Evolutionary conservation across 768 basidiomycete species (phyloP).

Genomic region (Leccinellum luteum): DNA sequence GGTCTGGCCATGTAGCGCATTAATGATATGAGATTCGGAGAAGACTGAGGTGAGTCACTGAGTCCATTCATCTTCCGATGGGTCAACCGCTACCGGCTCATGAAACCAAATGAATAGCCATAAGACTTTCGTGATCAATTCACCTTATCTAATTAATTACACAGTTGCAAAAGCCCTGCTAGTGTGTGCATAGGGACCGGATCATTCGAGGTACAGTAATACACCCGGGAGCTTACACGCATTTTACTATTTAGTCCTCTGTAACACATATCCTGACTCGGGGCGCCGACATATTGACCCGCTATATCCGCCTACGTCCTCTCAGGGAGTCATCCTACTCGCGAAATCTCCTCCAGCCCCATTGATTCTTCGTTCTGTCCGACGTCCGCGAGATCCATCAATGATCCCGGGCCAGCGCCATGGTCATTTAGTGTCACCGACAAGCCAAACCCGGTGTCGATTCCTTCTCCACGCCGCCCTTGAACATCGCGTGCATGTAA

Average conservation of each 20-base stretch:
- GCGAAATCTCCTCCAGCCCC: not conserved
- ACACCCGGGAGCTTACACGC: too few relatives aligned
- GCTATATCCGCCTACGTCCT: not conserved
- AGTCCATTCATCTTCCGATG: too few relatives aligned
- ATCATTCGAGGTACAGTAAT: too few relatives aligned
- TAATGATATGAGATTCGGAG: too few relatives aligned
- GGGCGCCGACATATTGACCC: not conserved
- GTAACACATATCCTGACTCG: too few relatives aligned
- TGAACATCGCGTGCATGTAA: not conserved
- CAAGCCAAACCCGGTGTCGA: not conserved
- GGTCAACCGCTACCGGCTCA: constrained; percentile 42
- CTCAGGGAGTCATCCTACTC: not conserved
- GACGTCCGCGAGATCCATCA: not conserved
- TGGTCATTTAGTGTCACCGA: not conserved
- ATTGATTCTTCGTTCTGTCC: not conserved
- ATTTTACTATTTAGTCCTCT: too few relatives aligned
- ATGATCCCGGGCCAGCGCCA: not conserved
- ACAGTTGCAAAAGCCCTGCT: constrained; percentile 52
- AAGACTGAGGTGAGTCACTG: too few relatives aligned
- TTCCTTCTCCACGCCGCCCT: not conserved
- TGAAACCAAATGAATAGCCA: constrained; percentile 33
- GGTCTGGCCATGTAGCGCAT: too few relatives aligned
- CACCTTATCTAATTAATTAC: constrained; percentile 5
- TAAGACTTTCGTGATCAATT: not conserved
- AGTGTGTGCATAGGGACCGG: too few relatives aligned